Evolutionary conservation across 2,329 filamentous ascomycete genomes (phyloP).

Genomic region (Ceratocystis huliohia): DNA sequence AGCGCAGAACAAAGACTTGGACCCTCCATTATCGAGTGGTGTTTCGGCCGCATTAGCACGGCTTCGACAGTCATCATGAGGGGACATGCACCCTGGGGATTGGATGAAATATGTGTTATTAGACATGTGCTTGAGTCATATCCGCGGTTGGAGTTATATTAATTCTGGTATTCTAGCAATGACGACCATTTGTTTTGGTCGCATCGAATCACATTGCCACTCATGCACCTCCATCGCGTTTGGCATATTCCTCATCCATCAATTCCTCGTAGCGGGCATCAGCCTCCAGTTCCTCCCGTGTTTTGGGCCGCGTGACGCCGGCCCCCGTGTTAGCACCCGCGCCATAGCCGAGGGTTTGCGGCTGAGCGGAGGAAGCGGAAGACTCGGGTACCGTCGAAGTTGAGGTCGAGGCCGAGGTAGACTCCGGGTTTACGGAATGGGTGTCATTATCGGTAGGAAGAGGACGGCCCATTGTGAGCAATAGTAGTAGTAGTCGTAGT

Average conservation of each 20-base stretch:
- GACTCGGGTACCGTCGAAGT: background rate
- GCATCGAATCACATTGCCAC: background rate
- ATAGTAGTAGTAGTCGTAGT: background rate
- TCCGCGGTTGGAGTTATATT: background rate
- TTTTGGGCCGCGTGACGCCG: conserved; percentile 28
- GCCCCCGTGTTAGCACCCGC: background rate
- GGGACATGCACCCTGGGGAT: background rate
- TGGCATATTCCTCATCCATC: conserved; percentile 45
- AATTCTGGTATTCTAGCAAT: background rate
- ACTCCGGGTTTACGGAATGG: background rate
- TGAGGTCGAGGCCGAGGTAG: background rate
- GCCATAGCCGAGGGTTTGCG: background rate
- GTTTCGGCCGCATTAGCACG: conserved; percentile 49
- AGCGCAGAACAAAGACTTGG: conserved; percentile 24
- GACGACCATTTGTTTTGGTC: too few relatives aligned
- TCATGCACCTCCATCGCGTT: conserved; percentile 40
- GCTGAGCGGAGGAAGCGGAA: background rate
- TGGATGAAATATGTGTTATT: background rate
- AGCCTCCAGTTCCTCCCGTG: conserved; percentile 37
- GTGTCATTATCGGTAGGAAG: background rate
- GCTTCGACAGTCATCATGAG: conserved; percentile 33
- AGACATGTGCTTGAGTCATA: background rate
- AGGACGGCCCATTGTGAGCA: conserved; percentile 1
- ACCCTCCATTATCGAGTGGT: conserved; percentile 39
- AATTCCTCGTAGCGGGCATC: conserved; percentile 39